phyloP scores from a whole-genome alignment of 345 rosid species.

The Cardamine occulta region DNA sequence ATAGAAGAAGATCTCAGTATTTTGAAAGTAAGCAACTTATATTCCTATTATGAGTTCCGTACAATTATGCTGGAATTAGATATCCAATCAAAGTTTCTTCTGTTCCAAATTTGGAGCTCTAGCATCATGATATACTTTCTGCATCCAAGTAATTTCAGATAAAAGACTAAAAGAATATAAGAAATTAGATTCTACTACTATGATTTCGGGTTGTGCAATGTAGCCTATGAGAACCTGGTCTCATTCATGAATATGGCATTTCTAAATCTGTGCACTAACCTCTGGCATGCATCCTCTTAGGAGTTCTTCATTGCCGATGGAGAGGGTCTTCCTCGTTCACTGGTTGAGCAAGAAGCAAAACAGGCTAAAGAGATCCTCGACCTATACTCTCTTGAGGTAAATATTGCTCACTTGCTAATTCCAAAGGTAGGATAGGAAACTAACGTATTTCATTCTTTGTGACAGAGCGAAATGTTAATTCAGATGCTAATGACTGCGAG shows the following conservation, averaged over 20 bases:
- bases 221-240: not conserved
- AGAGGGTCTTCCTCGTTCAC: constrained; percentile 89
- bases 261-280: constrained; percentile 7
- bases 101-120: constrained; percentile 6
- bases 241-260: not conserved
- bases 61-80: constrained; percentile 7
- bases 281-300: constrained; percentile 46
- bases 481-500: constrained; percentile 91
- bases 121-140: not conserved
- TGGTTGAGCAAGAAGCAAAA: constrained; percentile 86
- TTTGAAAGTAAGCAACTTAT: constrained; percentile 60
- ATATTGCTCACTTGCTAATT: not conserved
- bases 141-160: not conserved
- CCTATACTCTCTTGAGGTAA: constrained; percentile 79
- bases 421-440: not conserved
- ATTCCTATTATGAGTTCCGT: not conserved
- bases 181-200: not conserved
- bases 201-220: not conserved
- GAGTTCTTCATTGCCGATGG: constrained; percentile 95
- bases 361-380: constrained; percentile 68
- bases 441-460: constrained; percentile 16
- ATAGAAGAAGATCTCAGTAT: constrained; percentile 81
- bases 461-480: constrained; percentile 74
- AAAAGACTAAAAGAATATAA: not conserved
- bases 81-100: not conserved